Evolutionary conservation across 2,329 filamentous ascomycete genomes (phyloP).

Genomic region (Rhynchosporium agropyri): DNA sequence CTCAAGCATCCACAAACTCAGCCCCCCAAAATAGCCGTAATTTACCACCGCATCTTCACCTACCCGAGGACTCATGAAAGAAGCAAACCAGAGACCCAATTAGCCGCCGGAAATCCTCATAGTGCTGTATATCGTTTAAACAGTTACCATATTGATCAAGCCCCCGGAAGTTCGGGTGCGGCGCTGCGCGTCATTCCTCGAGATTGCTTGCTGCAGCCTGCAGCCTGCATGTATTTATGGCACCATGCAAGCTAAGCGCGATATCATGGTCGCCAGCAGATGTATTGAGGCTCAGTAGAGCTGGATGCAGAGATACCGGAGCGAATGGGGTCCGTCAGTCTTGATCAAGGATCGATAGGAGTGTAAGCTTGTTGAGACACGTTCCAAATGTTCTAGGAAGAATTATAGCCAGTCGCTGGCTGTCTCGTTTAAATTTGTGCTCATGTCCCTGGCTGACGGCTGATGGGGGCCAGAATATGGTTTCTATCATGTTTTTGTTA

Average conservation of each 20-base stretch:
- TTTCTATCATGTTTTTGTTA: constrained; percentile 3
- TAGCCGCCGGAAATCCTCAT: neutral
- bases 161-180: neutral
- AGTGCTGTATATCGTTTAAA: neutral
- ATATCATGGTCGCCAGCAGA: neutral
- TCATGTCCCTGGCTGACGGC: constrained; percentile 5
- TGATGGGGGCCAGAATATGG: neutral
- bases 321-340: neutral
- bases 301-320: neutral
- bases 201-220: neutral
- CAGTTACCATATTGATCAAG: constrained; percentile 2
- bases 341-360: constrained; percentile 13
- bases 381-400: constrained; percentile 12
- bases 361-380: constrained; percentile 14
- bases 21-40: constrained; percentile 19
- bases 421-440: constrained; percentile 7
- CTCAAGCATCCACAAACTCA: constrained; percentile 1
- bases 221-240: neutral
- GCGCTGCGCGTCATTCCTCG: constrained; percentile 1
- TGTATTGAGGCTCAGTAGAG: neutral
- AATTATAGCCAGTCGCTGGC: constrained; percentile 1
- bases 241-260: neutral
- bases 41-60: constrained; percentile 5
- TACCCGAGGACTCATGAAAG: neutral
- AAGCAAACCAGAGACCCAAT: neutral